Evolutionary conservation across 2,329 filamentous ascomycete genomes (phyloP).

Genomic region (Fusarium miscanthi): DNA sequence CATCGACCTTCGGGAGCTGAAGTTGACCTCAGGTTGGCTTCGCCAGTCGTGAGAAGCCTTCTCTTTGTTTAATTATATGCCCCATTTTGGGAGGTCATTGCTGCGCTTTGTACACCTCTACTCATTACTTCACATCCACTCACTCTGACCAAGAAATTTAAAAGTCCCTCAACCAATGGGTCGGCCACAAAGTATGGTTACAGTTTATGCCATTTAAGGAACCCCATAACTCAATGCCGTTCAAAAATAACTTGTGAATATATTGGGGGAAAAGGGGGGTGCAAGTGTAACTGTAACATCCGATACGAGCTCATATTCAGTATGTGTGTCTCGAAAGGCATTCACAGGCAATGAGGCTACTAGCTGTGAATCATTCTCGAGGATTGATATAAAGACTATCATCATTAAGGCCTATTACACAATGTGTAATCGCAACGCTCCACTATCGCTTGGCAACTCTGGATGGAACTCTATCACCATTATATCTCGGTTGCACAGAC

Average conservation of each 20-base stretch:
- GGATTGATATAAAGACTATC: conserved; percentile 9
- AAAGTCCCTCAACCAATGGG: background rate
- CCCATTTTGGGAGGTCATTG: background rate
- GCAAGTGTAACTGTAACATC: background rate
- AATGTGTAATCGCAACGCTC: background rate
- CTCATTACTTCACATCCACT: background rate
- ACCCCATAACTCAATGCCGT: background rate
- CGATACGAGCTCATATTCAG: background rate
- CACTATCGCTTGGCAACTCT: conserved; percentile 48
- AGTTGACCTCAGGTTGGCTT: background rate
- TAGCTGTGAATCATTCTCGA: background rate
- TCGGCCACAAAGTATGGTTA: background rate
- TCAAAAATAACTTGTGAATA: background rate
- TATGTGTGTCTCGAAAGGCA: background rate
- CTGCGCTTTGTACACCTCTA: background rate
- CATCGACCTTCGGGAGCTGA: background rate
- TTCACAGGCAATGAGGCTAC: background rate
- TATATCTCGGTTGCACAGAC: conserved; percentile 47
- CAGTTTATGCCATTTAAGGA: background rate
- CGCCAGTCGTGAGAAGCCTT: background rate
- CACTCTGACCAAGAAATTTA: background rate
- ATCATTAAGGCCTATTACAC: conserved; percentile 11
- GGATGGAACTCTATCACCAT: conserved; percentile 51
- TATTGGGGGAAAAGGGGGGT: too few species aligned
- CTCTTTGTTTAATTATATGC: background rate